Base-by-base conservation (phyloP, 1,139 yeast genomes). In the Wickerhamomyces sp. region DNA sequence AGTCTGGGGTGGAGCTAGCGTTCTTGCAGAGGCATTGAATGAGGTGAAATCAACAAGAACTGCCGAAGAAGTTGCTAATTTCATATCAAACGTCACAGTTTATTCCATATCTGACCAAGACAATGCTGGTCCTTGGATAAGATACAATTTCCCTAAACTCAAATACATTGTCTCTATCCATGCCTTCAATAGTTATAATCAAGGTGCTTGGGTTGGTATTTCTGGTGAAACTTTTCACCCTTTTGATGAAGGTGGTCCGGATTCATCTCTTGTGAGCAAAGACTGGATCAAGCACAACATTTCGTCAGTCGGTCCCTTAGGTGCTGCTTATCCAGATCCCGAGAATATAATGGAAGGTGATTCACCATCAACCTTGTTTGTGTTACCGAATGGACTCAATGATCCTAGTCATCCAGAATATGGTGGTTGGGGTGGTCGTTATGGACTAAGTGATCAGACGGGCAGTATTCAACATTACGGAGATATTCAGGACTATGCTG, bases 341-440 rank as follows among this genome's bases (percentile, higher is more conserved):
- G 34, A 51, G 52, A 61, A 53, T 47, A 49, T 41, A 27, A 57
- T 58, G 61, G 66, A 62, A 46, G 65, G 65, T 37, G 65, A 61
- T 38, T 59, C 65, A 7, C 65, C 65, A 10, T 51, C 65, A 2
- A 50, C 56, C 1, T 45, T 62, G 15, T 57, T 40, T 36, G 51
- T 57, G n/a, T 18, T 62, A 6, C 66, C 66, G 13, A 62, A 62
- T 44, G 66, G 66, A 4, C 47, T 62, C 26, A 53, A 52, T 27
- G 49, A 46, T 30, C 65, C 66, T 15, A 48, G 44, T 7, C 52
- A 56, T 40, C 66, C 63, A 26, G 56, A 55, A 33, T 60, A 45
- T 45, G 66, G 66, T 30, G 60, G 63, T 15, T 62, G 66, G 66
- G 65, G 66, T 43, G 65, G 65, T 29, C 55, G 65, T 37, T 62